These are phyloP conservation scores for Calocybe cyanea DNA, from an alignment of 768 basidiomycete species.

Conservation along the genomic window DNA sequence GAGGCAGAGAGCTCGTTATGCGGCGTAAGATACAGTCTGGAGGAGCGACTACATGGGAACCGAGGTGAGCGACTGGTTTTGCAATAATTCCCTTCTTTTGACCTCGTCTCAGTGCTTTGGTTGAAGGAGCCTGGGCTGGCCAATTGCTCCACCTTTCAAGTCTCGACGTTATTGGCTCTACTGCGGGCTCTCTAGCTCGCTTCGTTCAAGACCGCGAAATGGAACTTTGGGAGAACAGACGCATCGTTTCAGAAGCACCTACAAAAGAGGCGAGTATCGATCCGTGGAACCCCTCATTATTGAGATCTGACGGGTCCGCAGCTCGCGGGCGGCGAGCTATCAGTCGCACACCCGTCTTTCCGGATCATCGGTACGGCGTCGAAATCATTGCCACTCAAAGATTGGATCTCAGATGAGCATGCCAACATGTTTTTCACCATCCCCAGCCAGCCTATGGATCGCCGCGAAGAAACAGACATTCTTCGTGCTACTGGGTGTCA, in stretches of 20 bases:
- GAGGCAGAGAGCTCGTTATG: slow-evolving; percentile 65
- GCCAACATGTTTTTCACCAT: slow-evolving; percentile 70
- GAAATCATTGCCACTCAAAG: slow-evolving; percentile 60
- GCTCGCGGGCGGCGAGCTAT: slow-evolving; percentile 36
- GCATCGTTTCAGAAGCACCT: slow-evolving; percentile 49
- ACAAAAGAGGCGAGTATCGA: slow-evolving; percentile 41
- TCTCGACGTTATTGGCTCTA: slow-evolving; percentile 62
- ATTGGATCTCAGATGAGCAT: slow-evolving; percentile 66
- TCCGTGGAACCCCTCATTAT: neutral
- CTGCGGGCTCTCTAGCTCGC: slow-evolving; percentile 58
- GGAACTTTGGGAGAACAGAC: slow-evolving; percentile 62
- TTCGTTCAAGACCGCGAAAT: slow-evolving; percentile 58
- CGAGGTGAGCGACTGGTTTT: slow-evolving; percentile 40
- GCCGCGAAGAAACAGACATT: slow-evolving; percentile 43
- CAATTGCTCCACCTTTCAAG: slow-evolving; percentile 56
- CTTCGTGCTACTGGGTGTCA: slow-evolving; percentile 51
- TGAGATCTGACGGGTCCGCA: slow-evolving; percentile 2
- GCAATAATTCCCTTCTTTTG: neutral
- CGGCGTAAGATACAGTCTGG: slow-evolving; percentile 52
- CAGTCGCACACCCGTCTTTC: slow-evolving; percentile 53
- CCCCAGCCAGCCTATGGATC: slow-evolving; percentile 56
- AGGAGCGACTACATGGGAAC: slow-evolving; percentile 57
- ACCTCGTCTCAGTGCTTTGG: slow-evolving; percentile 21
- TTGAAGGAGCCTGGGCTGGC: slow-evolving; percentile 58
- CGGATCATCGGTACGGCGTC: slow-evolving; percentile 60